Conservation (phyloP, 345 rosid species). For the Rhodomyrtus tomentosa region DNA sequence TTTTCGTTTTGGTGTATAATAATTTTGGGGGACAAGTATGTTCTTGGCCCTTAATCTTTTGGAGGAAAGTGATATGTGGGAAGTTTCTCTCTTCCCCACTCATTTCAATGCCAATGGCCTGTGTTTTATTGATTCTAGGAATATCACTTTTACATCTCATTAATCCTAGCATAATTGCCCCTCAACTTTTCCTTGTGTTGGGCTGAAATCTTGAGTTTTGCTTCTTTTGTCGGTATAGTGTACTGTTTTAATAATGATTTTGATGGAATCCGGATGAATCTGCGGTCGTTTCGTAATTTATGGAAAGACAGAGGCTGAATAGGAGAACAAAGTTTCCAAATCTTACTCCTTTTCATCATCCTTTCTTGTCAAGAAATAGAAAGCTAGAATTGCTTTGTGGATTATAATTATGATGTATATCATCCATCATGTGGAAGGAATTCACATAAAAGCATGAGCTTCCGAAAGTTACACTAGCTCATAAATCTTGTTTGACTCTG, state of each 20-base stretch:
- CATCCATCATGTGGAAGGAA: neutral
- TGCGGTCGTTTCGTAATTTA: neutral
- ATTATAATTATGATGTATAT: neutral
- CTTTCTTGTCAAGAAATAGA: neutral
- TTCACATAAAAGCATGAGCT: neutral
- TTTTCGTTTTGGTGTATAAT: neutral
- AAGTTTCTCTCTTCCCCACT: slow-evolving; percentile 2
- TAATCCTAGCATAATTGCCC: neutral
- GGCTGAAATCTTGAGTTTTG: neutral
- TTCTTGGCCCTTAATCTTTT: slow-evolving; percentile 2
- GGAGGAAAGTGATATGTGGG: slow-evolving; percentile 3
- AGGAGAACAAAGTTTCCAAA: neutral
- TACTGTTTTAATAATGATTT: neutral
- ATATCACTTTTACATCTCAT: neutral
- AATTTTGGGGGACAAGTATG: neutral
- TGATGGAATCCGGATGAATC: neutral
- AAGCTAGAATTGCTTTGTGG: neutral
- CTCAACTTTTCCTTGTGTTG: neutral
- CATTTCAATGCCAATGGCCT: neutral
- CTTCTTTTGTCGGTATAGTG: neutral
- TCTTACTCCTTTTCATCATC: neutral
- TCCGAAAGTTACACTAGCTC: neutral
- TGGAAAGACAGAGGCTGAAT: neutral
- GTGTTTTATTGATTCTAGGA: neutral
- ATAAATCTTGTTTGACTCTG: neutral